Base-by-base conservation (phyloP, 129 eudicot species). In the Daucus carota region DNA sequence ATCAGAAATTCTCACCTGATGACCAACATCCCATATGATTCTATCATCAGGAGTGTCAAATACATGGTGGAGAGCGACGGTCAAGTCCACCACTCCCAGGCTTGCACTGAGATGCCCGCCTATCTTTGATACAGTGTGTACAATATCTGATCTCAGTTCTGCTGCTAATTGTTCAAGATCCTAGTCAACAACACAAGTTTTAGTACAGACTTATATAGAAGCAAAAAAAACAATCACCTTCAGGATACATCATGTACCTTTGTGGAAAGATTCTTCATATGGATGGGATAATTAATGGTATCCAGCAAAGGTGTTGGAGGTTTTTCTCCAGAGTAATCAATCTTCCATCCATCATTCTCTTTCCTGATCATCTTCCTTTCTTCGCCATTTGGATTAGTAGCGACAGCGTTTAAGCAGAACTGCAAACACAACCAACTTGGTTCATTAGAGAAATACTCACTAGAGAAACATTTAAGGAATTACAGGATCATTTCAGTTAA, bases 41-140 rank as follows among this genome's bases (percentile, higher is more conserved):
- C 76, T 89, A 69, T 92, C 97, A 24, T 89, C 96, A 20, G 97
- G 97, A 67, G 96, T 80, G 72, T 87, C 80, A 74, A 92, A 92
- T 72, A 92, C 97, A 84, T 92, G 96, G 77, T 92, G 97, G 38
- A 92, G 86, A 77, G 97, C 97, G 67, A 92, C 92, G 26, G 97
- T 78, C 76, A 92, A 81, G 70, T 92, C 97, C 71, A 92, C 97
- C 22, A 92, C 97, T 20, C 97, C 97, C 76, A 92, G 81, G 81
- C 97, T 92, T 75, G 97, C 83, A 86, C 97, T 92, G 32, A 92
- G 81, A 86, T 92, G 97, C 31, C 97, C 97, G 28, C 97, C 97
- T 0, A 85, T 85, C 42, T 87, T 84, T 24, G 97, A 80, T 15
- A 89, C 88, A 48, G 86, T 70, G 71, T 89, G 80, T 32, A 92